phyloP scores from a whole-genome alignment of 2,329 filamentous ascomycete genomes.

The Trichoderma atrobrunneum region DNA sequence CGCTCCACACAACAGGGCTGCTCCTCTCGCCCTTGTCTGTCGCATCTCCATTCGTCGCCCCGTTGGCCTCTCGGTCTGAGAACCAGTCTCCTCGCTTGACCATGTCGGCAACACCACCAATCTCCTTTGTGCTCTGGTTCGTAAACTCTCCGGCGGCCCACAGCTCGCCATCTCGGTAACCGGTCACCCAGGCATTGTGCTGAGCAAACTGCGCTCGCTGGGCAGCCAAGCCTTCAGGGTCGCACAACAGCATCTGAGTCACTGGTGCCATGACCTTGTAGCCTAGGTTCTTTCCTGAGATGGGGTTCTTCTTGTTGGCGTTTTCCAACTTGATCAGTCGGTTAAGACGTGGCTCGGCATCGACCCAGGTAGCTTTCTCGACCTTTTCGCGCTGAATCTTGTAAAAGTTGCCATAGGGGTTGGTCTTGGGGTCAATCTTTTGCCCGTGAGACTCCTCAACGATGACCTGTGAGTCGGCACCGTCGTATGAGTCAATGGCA shows the following conservation, averaged over 20 bases:
- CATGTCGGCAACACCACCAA: constrained; percentile 47
- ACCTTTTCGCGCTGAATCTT: constrained; percentile 49
- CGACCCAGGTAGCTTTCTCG: constrained; percentile 45
- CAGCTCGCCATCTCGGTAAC: constrained; percentile 48
- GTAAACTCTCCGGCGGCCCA: constrained; percentile 52
- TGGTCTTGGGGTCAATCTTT: constrained; percentile 48
- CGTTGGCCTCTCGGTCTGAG: constrained; percentile 25
- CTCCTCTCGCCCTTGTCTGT: constrained; percentile 26
- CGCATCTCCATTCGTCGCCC: background rate
- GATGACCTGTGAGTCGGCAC: constrained; percentile 48
- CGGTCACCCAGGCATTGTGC: constrained; percentile 50
- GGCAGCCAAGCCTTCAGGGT: constrained; percentile 42
- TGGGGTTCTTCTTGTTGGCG: constrained; percentile 41
- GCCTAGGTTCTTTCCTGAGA: constrained; percentile 48
- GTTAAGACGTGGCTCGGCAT: constrained; percentile 54
- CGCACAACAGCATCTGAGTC: constrained; percentile 47
- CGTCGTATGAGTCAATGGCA: constrained; percentile 50
- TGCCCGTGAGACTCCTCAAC: constrained; percentile 38
- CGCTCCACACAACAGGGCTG: constrained; percentile 44
- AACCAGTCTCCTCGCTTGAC: constrained; percentile 48
- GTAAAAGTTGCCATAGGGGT: constrained; percentile 62
- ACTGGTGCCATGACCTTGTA: constrained; percentile 48
- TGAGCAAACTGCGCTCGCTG: constrained; percentile 44
- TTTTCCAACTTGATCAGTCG: constrained; percentile 51
- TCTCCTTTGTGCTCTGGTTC: constrained; percentile 46